Conservation (phyloP, 495 filamentous ascomycete species). For the Podospora anserina region DNA sequence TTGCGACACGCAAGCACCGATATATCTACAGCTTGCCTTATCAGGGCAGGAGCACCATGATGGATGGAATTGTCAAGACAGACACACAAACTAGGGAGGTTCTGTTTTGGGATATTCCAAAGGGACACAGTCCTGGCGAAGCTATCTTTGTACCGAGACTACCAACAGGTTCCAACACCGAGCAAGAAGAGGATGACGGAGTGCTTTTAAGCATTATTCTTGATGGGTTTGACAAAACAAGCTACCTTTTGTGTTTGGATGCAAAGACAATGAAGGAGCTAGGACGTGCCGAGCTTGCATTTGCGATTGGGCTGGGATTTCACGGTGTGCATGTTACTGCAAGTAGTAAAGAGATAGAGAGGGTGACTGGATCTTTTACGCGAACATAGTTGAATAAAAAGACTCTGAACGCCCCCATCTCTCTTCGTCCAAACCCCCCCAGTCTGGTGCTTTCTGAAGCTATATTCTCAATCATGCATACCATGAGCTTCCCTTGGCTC, state of each 20-base stretch:
- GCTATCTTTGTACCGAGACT: conserved; percentile 66
- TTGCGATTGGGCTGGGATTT: conserved; percentile 64
- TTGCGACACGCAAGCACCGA: conserved; percentile 52
- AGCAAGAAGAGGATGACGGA: conserved; percentile 63
- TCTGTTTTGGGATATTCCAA: conserved; percentile 50
- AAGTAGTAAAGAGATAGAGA: background rate
- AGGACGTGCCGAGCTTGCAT: conserved; percentile 61
- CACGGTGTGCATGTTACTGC: conserved; percentile 57
- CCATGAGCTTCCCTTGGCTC: too few species aligned
- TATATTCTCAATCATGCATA: too few species aligned
- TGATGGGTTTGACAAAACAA: conserved; percentile 58
- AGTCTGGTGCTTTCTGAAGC: too few species aligned
- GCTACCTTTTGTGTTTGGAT: conserved; percentile 69
- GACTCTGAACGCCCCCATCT: too few species aligned
- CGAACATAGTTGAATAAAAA: too few species aligned
- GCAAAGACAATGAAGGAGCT: conserved; percentile 63
- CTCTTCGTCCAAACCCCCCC: too few species aligned
- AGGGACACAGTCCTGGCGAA: conserved; percentile 69
- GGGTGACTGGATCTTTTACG: too few species aligned
- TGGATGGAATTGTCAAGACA: conserved; percentile 67
- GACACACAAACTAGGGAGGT: conserved; percentile 54
- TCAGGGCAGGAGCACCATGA: conserved; percentile 56
- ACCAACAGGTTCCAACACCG: conserved; percentile 16
- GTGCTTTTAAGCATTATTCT: conserved; percentile 69
- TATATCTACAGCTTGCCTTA: conserved; percentile 62